Conservation (phyloP, 768 basidiomycete species). For the Leucocoprinus leucothites region DNA sequence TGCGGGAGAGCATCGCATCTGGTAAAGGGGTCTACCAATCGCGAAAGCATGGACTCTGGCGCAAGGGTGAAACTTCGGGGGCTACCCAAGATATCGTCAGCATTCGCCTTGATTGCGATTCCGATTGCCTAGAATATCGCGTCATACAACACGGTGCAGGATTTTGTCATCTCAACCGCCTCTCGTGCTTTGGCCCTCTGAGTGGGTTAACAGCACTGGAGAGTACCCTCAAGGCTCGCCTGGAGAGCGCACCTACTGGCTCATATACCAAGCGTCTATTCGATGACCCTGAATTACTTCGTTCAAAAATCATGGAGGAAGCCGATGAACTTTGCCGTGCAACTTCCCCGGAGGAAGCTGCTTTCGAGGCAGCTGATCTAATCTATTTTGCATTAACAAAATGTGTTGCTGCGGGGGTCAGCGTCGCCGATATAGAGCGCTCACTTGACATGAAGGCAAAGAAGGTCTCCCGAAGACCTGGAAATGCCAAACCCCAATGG, state of each 20-base stretch:
- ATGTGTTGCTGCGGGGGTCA: slow-evolving; percentile 81
- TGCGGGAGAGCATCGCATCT: slow-evolving; percentile 82
- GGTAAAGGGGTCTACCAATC: slow-evolving; percentile 96
- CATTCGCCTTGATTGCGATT: slow-evolving; percentile 89
- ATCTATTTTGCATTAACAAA: slow-evolving; percentile 88
- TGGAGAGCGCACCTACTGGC: slow-evolving; percentile 77
- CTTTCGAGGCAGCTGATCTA: slow-evolving; percentile 95
- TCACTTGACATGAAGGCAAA: slow-evolving; percentile 84
- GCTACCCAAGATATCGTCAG: slow-evolving; percentile 84
- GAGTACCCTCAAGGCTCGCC: slow-evolving; percentile 67
- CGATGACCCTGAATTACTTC: slow-evolving; percentile 73
- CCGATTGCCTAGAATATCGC: slow-evolving; percentile 86
- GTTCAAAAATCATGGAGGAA: slow-evolving; percentile 96
- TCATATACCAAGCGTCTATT: slow-evolving; percentile 92
- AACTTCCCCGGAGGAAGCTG: slow-evolving; percentile 72
- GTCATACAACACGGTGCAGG: slow-evolving; percentile 89
- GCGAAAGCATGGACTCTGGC: slow-evolving; percentile 93
- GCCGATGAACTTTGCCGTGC: slow-evolving; percentile 94
- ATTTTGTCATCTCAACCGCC: slow-evolving; percentile 88
- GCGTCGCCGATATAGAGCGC: slow-evolving; percentile 76
- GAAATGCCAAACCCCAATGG: slow-evolving; percentile 92
- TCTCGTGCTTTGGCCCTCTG: slow-evolving; percentile 85
- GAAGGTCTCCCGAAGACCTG: slow-evolving; percentile 82
- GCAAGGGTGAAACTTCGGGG: slow-evolving; percentile 95
- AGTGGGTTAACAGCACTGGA: slow-evolving; percentile 83